Conservation (phyloP, 371 early-diverging fungal genomes). For the Smittium mucronatum region DNA sequence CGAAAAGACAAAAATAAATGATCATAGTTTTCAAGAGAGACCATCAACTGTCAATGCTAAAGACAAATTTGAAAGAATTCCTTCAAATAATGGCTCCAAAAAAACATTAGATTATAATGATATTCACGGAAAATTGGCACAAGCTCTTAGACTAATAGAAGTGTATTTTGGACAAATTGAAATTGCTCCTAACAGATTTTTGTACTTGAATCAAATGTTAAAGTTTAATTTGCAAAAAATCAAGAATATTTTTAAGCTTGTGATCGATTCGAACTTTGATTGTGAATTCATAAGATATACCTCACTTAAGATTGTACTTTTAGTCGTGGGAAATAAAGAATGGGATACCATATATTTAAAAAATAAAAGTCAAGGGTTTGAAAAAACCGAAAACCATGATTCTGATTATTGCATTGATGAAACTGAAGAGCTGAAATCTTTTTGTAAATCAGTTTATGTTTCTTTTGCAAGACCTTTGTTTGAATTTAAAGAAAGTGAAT, state of each 20-base stretch:
- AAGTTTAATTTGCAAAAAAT: neutral
- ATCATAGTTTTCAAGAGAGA: neutral
- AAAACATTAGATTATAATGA: neutral
- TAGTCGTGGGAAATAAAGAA: neutral
- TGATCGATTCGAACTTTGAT: neutral
- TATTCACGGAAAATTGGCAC: neutral
- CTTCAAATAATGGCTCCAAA: too few relatives aligned
- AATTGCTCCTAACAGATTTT: neutral
- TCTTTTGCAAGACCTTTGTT: too few relatives aligned
- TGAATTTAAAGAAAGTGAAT: too few relatives aligned
- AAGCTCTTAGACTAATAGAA: neutral
- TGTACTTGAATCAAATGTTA: neutral
- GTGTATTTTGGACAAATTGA: neutral
- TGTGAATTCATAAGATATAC: neutral
- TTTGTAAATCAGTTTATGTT: too few relatives aligned
- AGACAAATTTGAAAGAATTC: neutral
- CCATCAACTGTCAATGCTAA: neutral
- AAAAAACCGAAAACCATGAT: too few relatives aligned
- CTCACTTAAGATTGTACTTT: neutral
- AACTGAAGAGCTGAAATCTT: too few relatives aligned
- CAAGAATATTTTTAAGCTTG: neutral
- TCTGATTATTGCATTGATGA: too few relatives aligned
- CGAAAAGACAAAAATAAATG: neutral
- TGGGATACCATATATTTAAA: neutral
- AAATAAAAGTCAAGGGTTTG: too few relatives aligned